Conservation (phyloP, 2,329 filamentous ascomycete genomes). For the Fusarium nygamai region DNA sequence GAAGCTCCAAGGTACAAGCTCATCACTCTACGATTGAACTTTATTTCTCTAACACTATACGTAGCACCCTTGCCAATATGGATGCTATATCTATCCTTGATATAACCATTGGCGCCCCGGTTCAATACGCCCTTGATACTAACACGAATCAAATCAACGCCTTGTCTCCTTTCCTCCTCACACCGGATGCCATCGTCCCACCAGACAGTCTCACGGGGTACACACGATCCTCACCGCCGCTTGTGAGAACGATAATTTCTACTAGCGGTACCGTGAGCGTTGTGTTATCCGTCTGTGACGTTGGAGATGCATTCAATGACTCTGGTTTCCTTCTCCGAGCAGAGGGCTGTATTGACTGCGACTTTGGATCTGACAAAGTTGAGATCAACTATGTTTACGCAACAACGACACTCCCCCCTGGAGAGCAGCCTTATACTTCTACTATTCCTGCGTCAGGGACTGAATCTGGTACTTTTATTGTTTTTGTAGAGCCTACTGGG, state of each 20-base stretch:
- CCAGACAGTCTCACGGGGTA: not conserved
- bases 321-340: not conserved
- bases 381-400: not conserved
- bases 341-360: not conserved
- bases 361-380: not conserved
- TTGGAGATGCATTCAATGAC: not conserved
- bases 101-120: not conserved
- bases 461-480: not conserved
- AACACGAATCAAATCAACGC: not conserved
- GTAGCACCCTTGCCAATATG: not conserved
- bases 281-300: not conserved
- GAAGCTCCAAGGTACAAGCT: not conserved
- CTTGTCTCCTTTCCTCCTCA: not conserved
- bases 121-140: not conserved
- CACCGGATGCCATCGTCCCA: not conserved
- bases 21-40: not conserved
- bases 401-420: not conserved
- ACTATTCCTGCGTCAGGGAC: not conserved
- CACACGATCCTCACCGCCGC: not conserved
- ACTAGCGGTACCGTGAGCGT: rapidly evolving
- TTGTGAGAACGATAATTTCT: not conserved
- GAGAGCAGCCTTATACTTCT: not conserved
- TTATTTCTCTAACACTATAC: not conserved
- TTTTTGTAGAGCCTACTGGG: not conserved
- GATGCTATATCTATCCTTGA: not conserved